Percentiles rank a stretch among this genome's conserved stretches.
Conservation (phyloP, 1,284 basidiomycete species). For the Cryptococcus sp. region DNA sequence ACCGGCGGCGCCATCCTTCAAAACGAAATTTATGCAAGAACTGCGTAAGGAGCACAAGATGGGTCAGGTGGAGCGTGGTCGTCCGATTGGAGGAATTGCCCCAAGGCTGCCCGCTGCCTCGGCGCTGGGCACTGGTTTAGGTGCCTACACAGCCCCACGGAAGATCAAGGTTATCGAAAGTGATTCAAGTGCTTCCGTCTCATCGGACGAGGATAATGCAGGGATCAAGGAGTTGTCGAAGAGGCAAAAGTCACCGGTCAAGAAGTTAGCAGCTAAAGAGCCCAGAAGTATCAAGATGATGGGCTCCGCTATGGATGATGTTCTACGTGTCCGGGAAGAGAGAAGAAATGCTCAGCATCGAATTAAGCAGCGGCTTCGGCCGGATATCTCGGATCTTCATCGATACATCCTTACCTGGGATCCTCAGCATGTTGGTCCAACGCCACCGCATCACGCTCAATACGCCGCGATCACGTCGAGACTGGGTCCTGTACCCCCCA, state of each 20-base stretch:
- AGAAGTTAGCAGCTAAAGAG: conserved; percentile 52
- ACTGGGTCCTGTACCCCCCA: conserved; percentile 57
- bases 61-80: conserved; percentile 11
- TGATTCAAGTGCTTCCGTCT: conserved; percentile 42
- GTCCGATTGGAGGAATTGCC: conserved; percentile 16
- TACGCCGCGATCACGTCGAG: conserved; percentile 42
- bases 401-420: conserved; percentile 81
- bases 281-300: conserved; percentile 64
- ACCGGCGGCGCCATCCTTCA: conserved; percentile 21
- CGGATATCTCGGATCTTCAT: conserved; percentile 76
- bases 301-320: conserved; percentile 47
- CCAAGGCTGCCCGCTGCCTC: conserved; percentile 29
- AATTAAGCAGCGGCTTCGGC: conserved; percentile 68
- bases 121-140: conserved; percentile 34
- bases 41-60: conserved; percentile 29
- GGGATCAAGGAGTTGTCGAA: conserved; percentile 62
- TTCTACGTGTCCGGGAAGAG: conserved; percentile 45
- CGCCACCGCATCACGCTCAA: conserved; percentile 54
- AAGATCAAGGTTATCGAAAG: conserved; percentile 19
- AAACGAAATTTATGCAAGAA: conserved; percentile 40
- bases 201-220: conserved; percentile 54
- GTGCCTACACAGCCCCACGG: conserved; percentile 27
- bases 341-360: conserved; percentile 61
- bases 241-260: conserved; percentile 57
- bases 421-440: conserved; percentile 63